Evolutionary conservation across 768 basidiomycete genomes (phyloP).

Genomic region (Candolleomyces eurysporus): DNA sequence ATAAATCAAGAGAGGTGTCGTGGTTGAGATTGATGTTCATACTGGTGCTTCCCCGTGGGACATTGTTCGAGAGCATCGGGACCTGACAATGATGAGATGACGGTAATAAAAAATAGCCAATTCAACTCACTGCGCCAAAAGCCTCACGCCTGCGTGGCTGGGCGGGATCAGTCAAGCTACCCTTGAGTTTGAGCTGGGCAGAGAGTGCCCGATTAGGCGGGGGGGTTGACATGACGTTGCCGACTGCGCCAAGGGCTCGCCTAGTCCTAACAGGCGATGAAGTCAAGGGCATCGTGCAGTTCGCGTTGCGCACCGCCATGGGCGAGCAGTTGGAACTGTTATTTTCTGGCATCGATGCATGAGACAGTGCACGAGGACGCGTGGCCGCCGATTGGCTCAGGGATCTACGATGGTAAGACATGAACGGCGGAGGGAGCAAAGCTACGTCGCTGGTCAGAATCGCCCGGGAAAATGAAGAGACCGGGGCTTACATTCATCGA

Average conservation of each 20-base stretch:
- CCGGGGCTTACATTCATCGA: constrained; percentile 45
- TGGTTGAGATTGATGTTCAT: constrained; percentile 35
- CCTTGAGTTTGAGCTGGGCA: constrained; percentile 60
- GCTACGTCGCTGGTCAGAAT: constrained; percentile 32
- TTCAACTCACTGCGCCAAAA: constrained; percentile 35
- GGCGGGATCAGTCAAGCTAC: constrained; percentile 72
- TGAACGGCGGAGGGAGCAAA: constrained; percentile 57
- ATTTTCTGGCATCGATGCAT: constrained; percentile 34
- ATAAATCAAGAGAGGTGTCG: constrained; percentile 54
- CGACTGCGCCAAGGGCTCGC: constrained; percentile 23
- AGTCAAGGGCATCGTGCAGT: constrained; percentile 23
- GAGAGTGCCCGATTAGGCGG: constrained; percentile 61
- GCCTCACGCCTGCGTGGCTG: constrained; percentile 46
- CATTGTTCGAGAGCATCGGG: constrained; percentile 29
- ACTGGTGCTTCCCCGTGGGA: constrained; percentile 22
- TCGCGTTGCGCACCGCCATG: constrained; percentile 25
- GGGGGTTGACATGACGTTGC: constrained; percentile 55
- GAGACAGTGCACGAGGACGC: constrained; percentile 59
- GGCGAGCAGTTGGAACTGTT: constrained; percentile 25
- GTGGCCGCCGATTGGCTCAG: constrained; percentile 27
- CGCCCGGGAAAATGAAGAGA: not conserved
- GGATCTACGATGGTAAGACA: constrained; percentile 29
- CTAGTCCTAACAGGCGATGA: constrained; percentile 35
- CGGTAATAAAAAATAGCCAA: constrained; percentile 17
- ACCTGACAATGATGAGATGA: constrained; percentile 22